Base-by-base conservation (phyloP, 2,329 filamentous ascomycete genomes). In the Exophiala lecanii-corni region DNA sequence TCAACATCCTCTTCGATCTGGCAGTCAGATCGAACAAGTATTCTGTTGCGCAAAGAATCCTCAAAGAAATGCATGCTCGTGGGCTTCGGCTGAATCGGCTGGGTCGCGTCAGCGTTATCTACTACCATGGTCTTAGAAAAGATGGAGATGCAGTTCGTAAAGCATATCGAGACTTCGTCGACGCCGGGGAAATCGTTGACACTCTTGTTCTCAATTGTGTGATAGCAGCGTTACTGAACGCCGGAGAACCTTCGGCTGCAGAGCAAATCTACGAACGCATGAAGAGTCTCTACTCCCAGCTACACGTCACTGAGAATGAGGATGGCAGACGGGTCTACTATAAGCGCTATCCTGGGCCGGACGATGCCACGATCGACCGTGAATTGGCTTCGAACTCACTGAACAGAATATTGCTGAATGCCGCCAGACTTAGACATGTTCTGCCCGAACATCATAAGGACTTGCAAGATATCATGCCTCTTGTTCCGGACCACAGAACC, bases 1-100 rank as follows among this genome's bases (percentile, higher is more conserved):
- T 98, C 65, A 95, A 92, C 59, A 84, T 96, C 35, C 74, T 98
- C 9, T 96, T 95, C 56, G 86, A 96, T 59, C 77, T 88, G 9
- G 88, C 92, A 1, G 79, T 87, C 54, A 94, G 92, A 62, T 81
- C 87, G 0, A 85, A 86, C 28, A 92, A 94, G 58, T 94, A 85
- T 53, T 71, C 73, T 1, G 76, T 97, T 16, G 89, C 89, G 3
- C 86, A 96, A 56, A 86, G 87, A 68, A 78, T 97, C 9, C 80
- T 89, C 55, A 73, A 79, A 43, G 89, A 97, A 66, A 89, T 97
- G 82, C 70, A 75, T 37, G 68, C 62, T 10, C 81, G 92, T 20
- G 76, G 78, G 0, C 68, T 91, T 39, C 62, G 70, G 9, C 81
- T 83, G 55, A 86, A 86, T 56, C 84, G 91, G 12, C 89, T 84